Conservation (phyloP, 345 rosid genomes). For the Pelargonium nanum region DNA sequence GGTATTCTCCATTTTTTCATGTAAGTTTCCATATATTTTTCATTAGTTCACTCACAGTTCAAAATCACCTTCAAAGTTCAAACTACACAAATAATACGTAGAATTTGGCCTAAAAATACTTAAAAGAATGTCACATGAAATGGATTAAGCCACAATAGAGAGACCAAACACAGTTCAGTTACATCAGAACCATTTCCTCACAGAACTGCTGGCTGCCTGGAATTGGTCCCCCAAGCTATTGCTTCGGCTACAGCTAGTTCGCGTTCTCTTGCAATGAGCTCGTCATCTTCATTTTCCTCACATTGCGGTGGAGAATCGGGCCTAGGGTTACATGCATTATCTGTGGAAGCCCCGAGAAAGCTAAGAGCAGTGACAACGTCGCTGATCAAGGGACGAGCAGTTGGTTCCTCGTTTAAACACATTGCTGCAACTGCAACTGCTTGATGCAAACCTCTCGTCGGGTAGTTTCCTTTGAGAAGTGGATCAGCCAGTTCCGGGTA, state of each 20-base stretch:
- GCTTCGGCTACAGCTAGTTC: slow-evolving; percentile 15
- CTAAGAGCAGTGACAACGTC: slow-evolving; percentile 76
- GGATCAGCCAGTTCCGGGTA: slow-evolving; percentile 67
- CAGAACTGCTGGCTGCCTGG: not conserved
- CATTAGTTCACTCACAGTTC: no score
- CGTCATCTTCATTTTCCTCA: slow-evolving; percentile 1
- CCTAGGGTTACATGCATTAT: not conserved
- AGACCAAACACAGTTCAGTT: no score
- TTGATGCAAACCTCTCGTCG: slow-evolving; percentile 52
- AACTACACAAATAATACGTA: no score
- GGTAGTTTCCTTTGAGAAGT: slow-evolving; percentile 39
- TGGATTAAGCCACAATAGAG: not conserved
- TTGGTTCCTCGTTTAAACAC: slow-evolving; percentile 76
- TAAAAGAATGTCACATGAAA: no score
- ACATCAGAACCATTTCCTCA: not conserved
- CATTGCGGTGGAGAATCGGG: slow-evolving; percentile 4
- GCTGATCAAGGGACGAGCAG: slow-evolving; percentile 61
- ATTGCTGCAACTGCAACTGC: slow-evolving; percentile 77
- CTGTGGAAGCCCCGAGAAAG: slow-evolving; percentile 37
- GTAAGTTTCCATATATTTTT: not conserved
- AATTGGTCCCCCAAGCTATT: slow-evolving; percentile 11
- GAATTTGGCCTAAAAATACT: no score
- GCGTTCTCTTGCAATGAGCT: slow-evolving; percentile 27
- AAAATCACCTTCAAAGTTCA: not conserved
- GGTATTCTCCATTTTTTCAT: not conserved